A percentile compares a stretch with the other conserved stretches of the same genome.
These are phyloP conservation scores for Cystoderma amianthinum DNA, from an alignment of 768 basidiomycete genomes.

Conservation along the genomic window DNA sequence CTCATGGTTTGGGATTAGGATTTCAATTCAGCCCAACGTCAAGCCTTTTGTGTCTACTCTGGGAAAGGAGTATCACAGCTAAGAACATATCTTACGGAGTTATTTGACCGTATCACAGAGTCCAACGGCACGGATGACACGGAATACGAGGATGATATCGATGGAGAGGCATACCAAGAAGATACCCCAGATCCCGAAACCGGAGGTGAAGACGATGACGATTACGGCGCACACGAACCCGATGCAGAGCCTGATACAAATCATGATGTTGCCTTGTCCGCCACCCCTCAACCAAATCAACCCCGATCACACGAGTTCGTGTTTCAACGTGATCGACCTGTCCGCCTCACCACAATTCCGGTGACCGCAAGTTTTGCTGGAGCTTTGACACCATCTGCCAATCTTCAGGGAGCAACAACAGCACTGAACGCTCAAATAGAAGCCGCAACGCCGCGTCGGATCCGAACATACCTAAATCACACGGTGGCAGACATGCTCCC, in stretches of 20 bases:
- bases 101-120: conserved; percentile 72
- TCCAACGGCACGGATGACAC: conserved; percentile 63
- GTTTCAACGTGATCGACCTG: conserved; percentile 25
- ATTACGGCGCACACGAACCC: conserved; percentile 20
- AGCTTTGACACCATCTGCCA: conserved; percentile 18
- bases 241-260: conserved; percentile 12
- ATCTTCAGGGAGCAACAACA: conserved; percentile 24
- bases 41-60: conserved; percentile 95
- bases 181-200: conserved; percentile 42
- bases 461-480: conserved; percentile 27
- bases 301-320: conserved; percentile 25
- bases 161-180: conserved; percentile 44
- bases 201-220: conserved; percentile 19
- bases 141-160: conserved; percentile 59
- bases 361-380: conserved; percentile 12
- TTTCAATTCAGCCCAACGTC: conserved; percentile 84
- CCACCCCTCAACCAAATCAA: conserved; percentile 11
- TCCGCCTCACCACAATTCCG: conserved; percentile 17
- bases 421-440: conserved; percentile 29
- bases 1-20: conserved; percentile 47
- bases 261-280: conserved; percentile 2
- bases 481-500: conserved; percentile 43
- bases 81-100: conserved; percentile 68
- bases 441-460: conserved; percentile 23
- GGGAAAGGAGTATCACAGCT: conserved; percentile 84